Percentiles rank a stretch among this genome's conserved stretches.
Conservation (phyloP, 164 flowering plant species). For the Macadamia tetraphylla region DNA sequence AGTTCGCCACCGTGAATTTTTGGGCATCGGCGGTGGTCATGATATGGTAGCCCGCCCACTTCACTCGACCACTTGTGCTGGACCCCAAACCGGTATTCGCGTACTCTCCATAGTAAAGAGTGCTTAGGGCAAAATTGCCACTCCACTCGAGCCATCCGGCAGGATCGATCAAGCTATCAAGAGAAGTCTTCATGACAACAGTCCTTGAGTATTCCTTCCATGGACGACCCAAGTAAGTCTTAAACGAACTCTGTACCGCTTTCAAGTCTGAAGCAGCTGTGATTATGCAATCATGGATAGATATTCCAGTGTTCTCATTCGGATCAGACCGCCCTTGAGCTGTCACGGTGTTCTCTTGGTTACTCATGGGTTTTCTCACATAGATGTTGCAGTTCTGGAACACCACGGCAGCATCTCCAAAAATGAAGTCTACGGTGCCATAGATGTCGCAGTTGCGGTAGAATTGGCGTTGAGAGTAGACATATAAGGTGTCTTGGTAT, state of each 20-base stretch:
- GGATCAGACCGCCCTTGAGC: conserved; percentile 52
- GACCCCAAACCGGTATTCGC: conserved; percentile 51
- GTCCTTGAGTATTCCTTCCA: conserved; percentile 57
- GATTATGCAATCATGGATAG: conserved; percentile 34
- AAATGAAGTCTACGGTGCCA: conserved; percentile 63
- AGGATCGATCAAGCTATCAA: conserved; percentile 34
- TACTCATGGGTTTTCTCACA: conserved; percentile 29
- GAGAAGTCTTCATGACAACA: conserved; percentile 35
- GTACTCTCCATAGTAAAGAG: conserved; percentile 55
- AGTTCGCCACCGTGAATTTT: conserved; percentile 42
- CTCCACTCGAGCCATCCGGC: conserved; percentile 57
- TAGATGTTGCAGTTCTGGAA: conserved; percentile 49
- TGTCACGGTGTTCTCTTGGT: conserved; percentile 42
- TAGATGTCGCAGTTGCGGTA: conserved; percentile 49
- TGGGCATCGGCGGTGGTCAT: conserved; percentile 31
- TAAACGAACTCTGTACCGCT: conserved; percentile 12
- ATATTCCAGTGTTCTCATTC: conserved; percentile 49
- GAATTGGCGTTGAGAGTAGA: conserved; percentile 52
- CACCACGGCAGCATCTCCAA: conserved; percentile 45
- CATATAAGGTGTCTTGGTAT: conserved; percentile 61
- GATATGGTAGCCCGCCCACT: conserved; percentile 48
- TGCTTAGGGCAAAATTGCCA: conserved; percentile 34
- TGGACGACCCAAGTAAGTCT: conserved; percentile 50
- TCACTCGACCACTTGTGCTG: conserved; percentile 32
- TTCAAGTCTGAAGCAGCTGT: conserved; percentile 21